Percentiles rank a stretch among this genome's conserved stretches.
phyloP scores from a whole-genome alignment of 1,284 basidiomycete genomes.

The Pholiota adiposa region DNA sequence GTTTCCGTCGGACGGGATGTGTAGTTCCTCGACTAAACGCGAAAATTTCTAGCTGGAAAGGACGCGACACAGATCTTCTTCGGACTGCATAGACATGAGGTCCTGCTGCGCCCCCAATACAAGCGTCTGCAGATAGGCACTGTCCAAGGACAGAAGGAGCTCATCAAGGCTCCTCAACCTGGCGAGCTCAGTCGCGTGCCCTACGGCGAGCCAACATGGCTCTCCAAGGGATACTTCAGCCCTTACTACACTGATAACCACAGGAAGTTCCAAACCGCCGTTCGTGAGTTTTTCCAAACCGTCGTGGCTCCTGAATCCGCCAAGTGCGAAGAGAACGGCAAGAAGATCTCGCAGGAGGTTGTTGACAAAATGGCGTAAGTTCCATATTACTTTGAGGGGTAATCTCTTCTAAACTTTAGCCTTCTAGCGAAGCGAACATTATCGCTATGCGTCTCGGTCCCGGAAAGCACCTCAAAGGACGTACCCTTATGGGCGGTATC shows the following conservation, averaged over 20 bases:
- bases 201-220: conserved; percentile 91
- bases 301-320: conserved; percentile 68
- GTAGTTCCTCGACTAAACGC: background rate
- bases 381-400: background rate
- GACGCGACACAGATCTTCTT: conserved; percentile 92
- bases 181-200: conserved; percentile 81
- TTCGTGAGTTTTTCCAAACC: conserved; percentile 67
- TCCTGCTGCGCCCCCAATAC: conserved; percentile 84
- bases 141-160: conserved; percentile 69
- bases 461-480: conserved; percentile 88
- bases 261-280: conserved; percentile 65
- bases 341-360: conserved; percentile 75
- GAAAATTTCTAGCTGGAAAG: conserved; percentile 48
- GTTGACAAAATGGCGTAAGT: conserved; percentile 73
- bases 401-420: background rate
- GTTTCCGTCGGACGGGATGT: background rate
- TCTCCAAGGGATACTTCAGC: conserved; percentile 76
- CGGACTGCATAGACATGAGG: conserved; percentile 88
- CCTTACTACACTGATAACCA: conserved; percentile 87
- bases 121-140: conserved; percentile 81
- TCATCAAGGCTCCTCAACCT: conserved; percentile 60
- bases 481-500: conserved; percentile 80
- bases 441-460: conserved; percentile 94
- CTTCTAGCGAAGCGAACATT: conserved; percentile 67
- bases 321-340: conserved; percentile 80